Evolutionary conservation across 345 rosid genomes (phyloP).

Genomic region (Rhodamnia rubescens): DNA sequence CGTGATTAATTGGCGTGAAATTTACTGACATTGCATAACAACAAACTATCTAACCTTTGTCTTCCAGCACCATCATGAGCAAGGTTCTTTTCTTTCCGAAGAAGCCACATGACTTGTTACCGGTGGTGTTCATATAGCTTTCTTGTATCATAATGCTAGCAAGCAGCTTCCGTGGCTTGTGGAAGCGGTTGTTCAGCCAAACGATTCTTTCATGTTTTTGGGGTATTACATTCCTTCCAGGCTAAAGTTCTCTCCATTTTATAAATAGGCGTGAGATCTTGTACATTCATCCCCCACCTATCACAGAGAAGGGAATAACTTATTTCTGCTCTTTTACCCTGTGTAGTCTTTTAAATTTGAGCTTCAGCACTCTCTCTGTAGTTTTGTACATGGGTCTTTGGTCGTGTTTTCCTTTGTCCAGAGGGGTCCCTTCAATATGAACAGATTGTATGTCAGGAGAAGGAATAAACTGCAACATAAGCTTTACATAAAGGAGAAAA

Average conservation of each 20-base stretch:
- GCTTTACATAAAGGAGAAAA: background rate
- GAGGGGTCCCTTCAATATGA: background rate
- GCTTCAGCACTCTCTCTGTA: background rate
- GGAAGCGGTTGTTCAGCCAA: background rate
- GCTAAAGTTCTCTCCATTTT: background rate
- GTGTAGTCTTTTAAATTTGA: background rate
- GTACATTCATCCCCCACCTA: background rate
- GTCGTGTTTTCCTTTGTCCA: background rate
- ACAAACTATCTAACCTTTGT: background rate
- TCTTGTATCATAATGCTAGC: background rate
- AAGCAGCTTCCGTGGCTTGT: background rate
- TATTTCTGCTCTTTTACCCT: background rate
- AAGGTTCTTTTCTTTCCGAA: background rate
- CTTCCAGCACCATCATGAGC: background rate
- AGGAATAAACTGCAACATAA: background rate
- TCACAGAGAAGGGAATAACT: background rate
- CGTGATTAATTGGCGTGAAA: background rate
- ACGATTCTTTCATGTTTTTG: background rate
- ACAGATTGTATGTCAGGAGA: background rate
- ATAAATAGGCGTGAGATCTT: background rate
- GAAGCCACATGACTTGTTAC: background rate
- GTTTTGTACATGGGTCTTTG: background rate
- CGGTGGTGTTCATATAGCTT: background rate
- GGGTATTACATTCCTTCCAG: background rate
- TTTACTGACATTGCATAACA: background rate